Percentiles rank a stretch among this genome's conserved stretches.
These are phyloP conservation scores for Huntiella decipiens DNA, from an alignment of 2,329 filamentous ascomycete genomes.

Conservation along the genomic window DNA sequence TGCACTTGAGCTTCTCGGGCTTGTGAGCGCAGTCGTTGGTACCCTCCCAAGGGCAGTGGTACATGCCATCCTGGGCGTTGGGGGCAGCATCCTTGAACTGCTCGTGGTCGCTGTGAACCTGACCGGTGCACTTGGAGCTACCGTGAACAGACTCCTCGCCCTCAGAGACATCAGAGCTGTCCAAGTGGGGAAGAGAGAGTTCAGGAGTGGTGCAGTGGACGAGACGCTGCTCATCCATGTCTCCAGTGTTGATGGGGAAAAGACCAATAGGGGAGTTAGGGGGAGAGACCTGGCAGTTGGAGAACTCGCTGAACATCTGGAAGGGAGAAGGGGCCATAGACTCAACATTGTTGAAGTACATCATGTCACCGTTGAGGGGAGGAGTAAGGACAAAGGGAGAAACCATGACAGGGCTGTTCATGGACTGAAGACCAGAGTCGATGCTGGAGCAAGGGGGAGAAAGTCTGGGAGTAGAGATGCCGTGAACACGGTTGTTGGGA, in stretches of 20 bases:
- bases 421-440: slow-evolving; percentile 3
- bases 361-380: slow-evolving; percentile 1
- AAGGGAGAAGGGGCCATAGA: slow-evolving; percentile 2
- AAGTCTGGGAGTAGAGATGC: background rate
- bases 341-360: slow-evolving; percentile 2
- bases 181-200: slow-evolving; percentile 22
- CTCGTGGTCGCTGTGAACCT: slow-evolving; percentile 44
- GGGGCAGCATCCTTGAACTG: slow-evolving; percentile 51
- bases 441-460: slow-evolving; percentile 3
- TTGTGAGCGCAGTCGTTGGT: slow-evolving; percentile 62
- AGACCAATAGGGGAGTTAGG: slow-evolving; percentile 12
- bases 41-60: slow-evolving; percentile 79
- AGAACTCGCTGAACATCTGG: slow-evolving; percentile 6
- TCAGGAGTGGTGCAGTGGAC: slow-evolving; percentile 21
- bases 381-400: slow-evolving; percentile 3
- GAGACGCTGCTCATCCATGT: slow-evolving; percentile 10
- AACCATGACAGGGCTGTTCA: slow-evolving; percentile 6
- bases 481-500: slow-evolving; percentile 3
- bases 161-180: slow-evolving; percentile 11
- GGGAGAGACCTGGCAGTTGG: slow-evolving; percentile 11
- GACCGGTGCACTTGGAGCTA: slow-evolving; percentile 32
- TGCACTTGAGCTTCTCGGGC: slow-evolving; percentile 93
- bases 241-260: slow-evolving; percentile 5
- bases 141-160: slow-evolving; percentile 15
- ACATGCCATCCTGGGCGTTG: slow-evolving; percentile 51